Evolutionary conservation across 257 asterid genomes (phyloP).

Genomic region (Datura wrightii): DNA sequence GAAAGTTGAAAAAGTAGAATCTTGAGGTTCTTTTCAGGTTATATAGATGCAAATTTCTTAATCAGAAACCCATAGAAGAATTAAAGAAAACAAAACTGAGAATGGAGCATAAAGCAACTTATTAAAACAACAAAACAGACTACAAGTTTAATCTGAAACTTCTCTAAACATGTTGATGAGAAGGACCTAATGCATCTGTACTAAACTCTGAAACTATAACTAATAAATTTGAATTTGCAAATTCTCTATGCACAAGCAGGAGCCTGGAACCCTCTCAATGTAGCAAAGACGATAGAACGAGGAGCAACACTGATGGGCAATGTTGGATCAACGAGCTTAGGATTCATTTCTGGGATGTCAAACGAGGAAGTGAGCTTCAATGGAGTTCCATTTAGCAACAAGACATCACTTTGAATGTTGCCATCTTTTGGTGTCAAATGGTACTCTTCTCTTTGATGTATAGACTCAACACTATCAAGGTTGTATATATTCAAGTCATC

Average conservation of each 20-base stretch:
- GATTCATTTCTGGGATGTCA: slow-evolving; percentile 66
- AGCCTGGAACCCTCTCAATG: slow-evolving; percentile 63
- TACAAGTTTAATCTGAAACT: background rate
- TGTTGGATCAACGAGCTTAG: slow-evolving; percentile 50
- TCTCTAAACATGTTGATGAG: background rate
- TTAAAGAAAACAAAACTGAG: background rate
- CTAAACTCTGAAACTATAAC: background rate
- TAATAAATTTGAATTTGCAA: background rate
- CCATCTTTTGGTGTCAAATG: slow-evolving; percentile 78
- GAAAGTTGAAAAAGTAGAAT: slow-evolving; percentile 19
- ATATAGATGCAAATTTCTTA: background rate
- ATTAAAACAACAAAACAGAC: background rate
- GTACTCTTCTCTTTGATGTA: slow-evolving; percentile 64
- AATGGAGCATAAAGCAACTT: slow-evolving; percentile 1
- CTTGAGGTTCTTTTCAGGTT: slow-evolving; percentile 7
- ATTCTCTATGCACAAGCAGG: slow-evolving; percentile 65
- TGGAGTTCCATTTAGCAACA: slow-evolving; percentile 68
- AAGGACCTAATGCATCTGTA: background rate
- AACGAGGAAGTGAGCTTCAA: slow-evolving; percentile 60
- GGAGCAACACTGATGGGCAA: slow-evolving; percentile 55
- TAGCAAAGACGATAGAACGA: slow-evolving; percentile 66
- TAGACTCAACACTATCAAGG: background rate
- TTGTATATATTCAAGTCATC: slow-evolving; percentile 41
- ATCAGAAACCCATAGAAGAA: slow-evolving; percentile 18
- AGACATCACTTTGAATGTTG: slow-evolving; percentile 63